phyloP scores from a whole-genome alignment of 1,139 yeast genomes.

The Kluyveromyces sp. region DNA sequence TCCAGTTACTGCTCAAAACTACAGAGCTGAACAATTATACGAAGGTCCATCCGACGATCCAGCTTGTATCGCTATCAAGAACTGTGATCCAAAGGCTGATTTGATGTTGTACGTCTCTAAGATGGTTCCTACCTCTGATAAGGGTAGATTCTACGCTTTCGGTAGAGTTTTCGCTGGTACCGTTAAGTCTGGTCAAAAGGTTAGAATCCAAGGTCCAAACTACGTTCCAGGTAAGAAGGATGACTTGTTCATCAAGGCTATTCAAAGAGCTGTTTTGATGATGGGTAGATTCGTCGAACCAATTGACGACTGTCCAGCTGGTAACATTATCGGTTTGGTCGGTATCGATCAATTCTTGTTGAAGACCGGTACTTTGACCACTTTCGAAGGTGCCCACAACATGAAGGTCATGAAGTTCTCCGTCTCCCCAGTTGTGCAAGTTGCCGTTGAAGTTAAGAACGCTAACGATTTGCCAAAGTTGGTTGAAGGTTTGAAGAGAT shows the following conservation, averaged over 20 bases:
- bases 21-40: conserved; percentile 99
- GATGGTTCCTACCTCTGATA: conserved; percentile 99
- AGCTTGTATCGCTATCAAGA: conserved; percentile 84
- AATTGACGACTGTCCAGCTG: conserved; percentile 99
- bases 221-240: conserved; percentile 97
- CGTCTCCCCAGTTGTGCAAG: conserved; percentile 99
- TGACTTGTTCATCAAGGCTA: conserved; percentile 92
- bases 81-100: conserved; percentile 98
- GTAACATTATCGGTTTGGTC: conserved; percentile 99
- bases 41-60: conserved; percentile 98
- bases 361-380: conserved; percentile 98
- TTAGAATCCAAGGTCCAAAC: conserved; percentile 99
- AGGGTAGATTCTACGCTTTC: conserved; percentile 99
- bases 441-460: conserved; percentile 99
- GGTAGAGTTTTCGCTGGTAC: conserved; percentile 99
- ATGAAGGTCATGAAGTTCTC: conserved; percentile 99
- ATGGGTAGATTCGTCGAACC: conserved; percentile 99
- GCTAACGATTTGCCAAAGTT: conserved; percentile 99
- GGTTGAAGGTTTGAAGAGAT: conserved; percentile 99
- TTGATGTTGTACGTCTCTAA: conserved; percentile 99
- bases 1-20: conserved; percentile 97
- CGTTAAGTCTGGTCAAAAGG: conserved; percentile 97
- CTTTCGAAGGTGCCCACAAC: conserved; percentile 96
- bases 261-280: conserved; percentile 99
- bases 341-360: conserved; percentile 99